phyloP scores from a whole-genome alignment of 1,284 basidiomycete genomes.

The Hemileia vastatrix region DNA sequence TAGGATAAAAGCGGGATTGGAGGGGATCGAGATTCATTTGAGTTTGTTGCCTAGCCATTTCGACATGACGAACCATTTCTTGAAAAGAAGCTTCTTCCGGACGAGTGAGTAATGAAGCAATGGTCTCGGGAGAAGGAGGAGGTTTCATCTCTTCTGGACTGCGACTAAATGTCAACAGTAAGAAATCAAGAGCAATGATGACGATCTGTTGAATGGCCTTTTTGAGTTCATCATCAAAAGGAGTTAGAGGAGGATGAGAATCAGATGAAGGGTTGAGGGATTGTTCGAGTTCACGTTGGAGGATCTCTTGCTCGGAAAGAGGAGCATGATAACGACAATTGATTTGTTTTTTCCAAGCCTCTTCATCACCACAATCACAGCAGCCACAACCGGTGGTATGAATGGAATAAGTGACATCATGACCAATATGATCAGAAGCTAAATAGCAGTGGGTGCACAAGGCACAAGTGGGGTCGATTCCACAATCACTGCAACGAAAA shows the following conservation, averaged over 20 bases:
- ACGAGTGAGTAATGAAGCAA: slow-evolving; percentile 13
- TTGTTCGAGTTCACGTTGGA: slow-evolving; percentile 28
- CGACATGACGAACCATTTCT: slow-evolving; percentile 7
- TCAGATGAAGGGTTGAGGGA: slow-evolving; percentile 29
- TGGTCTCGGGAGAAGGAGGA: slow-evolving; percentile 10
- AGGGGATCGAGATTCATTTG: slow-evolving; percentile 18
- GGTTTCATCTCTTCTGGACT: slow-evolving; percentile 22
- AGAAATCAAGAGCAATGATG: slow-evolving; percentile 67
- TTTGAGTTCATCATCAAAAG: slow-evolving; percentile 51
- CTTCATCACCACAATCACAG: slow-evolving; percentile 82
- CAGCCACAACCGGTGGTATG: slow-evolving; percentile 66
- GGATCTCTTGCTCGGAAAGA: slow-evolving; percentile 31
- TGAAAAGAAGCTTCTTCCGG: slow-evolving; percentile 19
- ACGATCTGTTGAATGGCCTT: slow-evolving; percentile 64
- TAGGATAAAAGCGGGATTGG: slow-evolving; percentile 2
- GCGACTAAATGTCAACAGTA: slow-evolving; percentile 57
- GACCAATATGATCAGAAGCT: slow-evolving; percentile 66
- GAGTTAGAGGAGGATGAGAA: slow-evolving; percentile 35
- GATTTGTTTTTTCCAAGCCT: slow-evolving; percentile 65
- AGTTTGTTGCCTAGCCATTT: slow-evolving; percentile 4
- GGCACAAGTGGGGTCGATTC: slow-evolving; percentile 74
- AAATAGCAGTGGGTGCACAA: slow-evolving; percentile 80
- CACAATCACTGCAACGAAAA: slow-evolving; percentile 60
- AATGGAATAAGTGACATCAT: slow-evolving; percentile 84
- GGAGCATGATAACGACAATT: slow-evolving; percentile 62